A percentile compares a stretch with the other conserved stretches of the same genome.
Evolutionary conservation across 202 grass and related monocot species (phyloP).

Genomic region (Schoenoplectus triqueter): DNA sequence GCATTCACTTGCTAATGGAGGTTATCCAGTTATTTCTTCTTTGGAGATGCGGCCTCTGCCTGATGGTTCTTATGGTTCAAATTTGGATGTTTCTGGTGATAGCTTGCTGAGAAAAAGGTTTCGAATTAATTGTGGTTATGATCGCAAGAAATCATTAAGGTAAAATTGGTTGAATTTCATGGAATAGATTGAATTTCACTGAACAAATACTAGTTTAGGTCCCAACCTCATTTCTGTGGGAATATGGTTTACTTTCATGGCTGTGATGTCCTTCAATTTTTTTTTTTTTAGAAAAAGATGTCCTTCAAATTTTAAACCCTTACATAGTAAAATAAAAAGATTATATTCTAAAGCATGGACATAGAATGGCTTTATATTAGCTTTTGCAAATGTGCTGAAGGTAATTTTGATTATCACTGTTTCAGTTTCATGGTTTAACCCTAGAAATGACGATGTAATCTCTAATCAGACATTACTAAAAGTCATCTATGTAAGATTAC

Average conservation of each 20-base stretch:
- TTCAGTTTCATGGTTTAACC: not conserved
- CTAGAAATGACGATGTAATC: not conserved
- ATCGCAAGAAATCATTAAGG: slow-evolving; percentile 39
- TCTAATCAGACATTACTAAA: not conserved
- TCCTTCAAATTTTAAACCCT: slow-evolving; percentile 16
- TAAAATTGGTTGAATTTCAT: slow-evolving; percentile 11
- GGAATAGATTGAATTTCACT: slow-evolving; percentile 5
- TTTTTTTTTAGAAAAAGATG: no score
- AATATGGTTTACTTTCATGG: not conserved
- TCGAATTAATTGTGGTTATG: slow-evolving; percentile 47
- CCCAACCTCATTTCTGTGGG: not conserved
- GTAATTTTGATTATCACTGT: not conserved
- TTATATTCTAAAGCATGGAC: not conserved
- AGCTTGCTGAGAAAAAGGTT: slow-evolving; percentile 43
- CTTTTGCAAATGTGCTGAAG: not conserved
- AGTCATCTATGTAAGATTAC: not conserved
- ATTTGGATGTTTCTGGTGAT: slow-evolving; percentile 14
- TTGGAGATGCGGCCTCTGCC: slow-evolving; percentile 47
- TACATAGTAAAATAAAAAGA: not conserved
- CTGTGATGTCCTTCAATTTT: not conserved
- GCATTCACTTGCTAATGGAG: slow-evolving; percentile 38
- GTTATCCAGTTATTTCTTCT: slow-evolving; percentile 44
- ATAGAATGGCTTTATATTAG: not conserved
- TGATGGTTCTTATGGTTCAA: slow-evolving; percentile 39
- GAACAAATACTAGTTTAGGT: slow-evolving; percentile 1